Conservation (phyloP, 495 filamentous ascomycete species). For the Alectoria sarmentosa region DNA sequence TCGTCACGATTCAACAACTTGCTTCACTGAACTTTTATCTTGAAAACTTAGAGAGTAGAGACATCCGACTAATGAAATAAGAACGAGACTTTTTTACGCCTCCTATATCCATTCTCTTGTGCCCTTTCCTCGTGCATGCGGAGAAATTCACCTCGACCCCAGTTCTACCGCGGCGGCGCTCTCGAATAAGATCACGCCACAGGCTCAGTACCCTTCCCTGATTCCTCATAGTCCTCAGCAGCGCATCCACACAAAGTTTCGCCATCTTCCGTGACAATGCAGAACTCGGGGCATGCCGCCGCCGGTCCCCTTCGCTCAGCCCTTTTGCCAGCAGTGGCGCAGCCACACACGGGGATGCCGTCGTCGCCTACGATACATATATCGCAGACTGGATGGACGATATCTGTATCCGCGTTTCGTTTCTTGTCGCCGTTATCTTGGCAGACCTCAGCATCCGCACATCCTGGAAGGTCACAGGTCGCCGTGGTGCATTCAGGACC, state of each 20-base stretch:
- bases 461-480: neutral
- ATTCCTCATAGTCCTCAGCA: neutral
- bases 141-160: too few species aligned
- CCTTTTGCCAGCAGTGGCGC: neutral
- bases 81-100: too few species aligned
- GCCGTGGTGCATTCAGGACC: conserved; percentile 8
- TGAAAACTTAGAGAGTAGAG: too few species aligned
- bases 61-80: too few species aligned
- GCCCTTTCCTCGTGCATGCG: too few species aligned
- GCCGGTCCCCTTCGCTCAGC: neutral
- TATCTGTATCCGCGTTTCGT: neutral
- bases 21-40: too few species aligned
- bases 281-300: neutral
- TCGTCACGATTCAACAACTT: too few species aligned
- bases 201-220: too few species aligned
- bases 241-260: neutral
- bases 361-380: neutral
- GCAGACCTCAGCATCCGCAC: conserved; percentile 8
- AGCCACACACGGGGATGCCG: neutral
- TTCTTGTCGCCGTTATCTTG: neutral
- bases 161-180: too few species aligned
- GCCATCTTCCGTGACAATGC: neutral
- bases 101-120: too few species aligned
- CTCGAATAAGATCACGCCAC: too few species aligned
- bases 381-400: neutral